Evolutionary conservation across 352 stramenopile genomes (phyloP), one percentile per base, ranked within the genome.

Genomic region (Globisporangium viniferum): DNA sequence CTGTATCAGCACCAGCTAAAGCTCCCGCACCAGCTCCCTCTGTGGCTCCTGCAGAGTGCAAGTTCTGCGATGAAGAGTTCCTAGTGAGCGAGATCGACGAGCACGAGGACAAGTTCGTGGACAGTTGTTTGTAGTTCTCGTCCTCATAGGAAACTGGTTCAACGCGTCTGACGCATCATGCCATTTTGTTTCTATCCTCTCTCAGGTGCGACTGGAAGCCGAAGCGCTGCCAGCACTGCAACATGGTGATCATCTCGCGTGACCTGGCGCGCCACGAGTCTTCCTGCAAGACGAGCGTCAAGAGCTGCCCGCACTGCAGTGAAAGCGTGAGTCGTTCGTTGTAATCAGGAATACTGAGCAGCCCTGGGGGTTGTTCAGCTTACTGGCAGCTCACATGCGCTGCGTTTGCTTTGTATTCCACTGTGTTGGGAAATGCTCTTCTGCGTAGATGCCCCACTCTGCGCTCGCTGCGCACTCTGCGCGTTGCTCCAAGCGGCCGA

Each of bases 21-120:
- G 27, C 62, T 18, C 22, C 62, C 12, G 15, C 15, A 60, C 2
- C 53, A 46, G 12, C 69, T 69, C 10, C 33, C 18, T 29, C 55
- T 31, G 15, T 27, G 27, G 6, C 22, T 39, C 35, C 53, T 51
- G 62, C 67, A 4, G 82, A 92, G 59, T 94, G 87, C 72, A 92
- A 91, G 48, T 93, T 93, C 55, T 94, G 87, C 55, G 84, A 94
- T 44, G 83, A 94, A 64, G 82, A 89, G 58, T 89, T 92, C 33
- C 48, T 78, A 0, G 39, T 66, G 0, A 69, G 39, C 24, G 79
- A 81, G n/a, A 85, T 93, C 49, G 77, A 92, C 8, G 68, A 59
- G 0, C 87, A 94, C 44, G 85, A 94, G 39, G 70, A 80, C 57
- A 86, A 67, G 86, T 94, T 46, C 4, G 72, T 60, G 41, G 41